These are phyloP conservation scores for Nasturtium officinale DNA, from an alignment of 345 rosid species.

Conservation along the genomic window DNA sequence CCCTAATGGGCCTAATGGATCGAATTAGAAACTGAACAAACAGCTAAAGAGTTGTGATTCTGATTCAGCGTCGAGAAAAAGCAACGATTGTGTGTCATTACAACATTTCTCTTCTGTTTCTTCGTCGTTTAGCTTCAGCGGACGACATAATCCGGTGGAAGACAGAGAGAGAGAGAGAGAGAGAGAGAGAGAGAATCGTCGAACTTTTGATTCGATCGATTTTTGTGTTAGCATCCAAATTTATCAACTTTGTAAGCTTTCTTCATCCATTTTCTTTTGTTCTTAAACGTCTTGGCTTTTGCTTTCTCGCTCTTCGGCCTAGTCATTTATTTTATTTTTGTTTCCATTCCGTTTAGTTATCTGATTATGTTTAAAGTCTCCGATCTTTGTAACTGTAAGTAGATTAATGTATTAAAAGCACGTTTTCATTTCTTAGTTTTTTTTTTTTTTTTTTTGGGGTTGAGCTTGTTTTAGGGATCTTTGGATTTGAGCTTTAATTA, in stretches of 20 bases:
- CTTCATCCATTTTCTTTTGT: not conserved
- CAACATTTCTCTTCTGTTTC: constrained; percentile 16
- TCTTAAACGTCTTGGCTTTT: constrained; percentile 4
- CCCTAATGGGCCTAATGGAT: constrained; percentile 6
- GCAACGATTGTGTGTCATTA: constrained; percentile 32
- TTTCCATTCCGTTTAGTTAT: not conserved
- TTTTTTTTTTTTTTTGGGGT: not conserved
- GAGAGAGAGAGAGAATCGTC: constrained; percentile 13
- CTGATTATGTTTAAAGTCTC: not conserved
- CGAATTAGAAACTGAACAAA: not conserved
- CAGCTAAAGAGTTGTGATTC: not conserved
- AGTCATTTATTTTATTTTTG: not conserved
- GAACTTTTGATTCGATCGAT: constrained; percentile 16
- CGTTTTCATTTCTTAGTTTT: not conserved
- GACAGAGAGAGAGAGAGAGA: not conserved
- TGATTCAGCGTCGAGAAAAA: constrained; percentile 44
- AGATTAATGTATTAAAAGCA: not conserved
- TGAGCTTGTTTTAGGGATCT: constrained; percentile 6
- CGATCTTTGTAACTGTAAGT: constrained; percentile 28
- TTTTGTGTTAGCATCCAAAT: not conserved
- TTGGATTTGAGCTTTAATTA: not conserved
- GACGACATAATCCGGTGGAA: constrained; percentile 20
- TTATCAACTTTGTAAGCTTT: constrained; percentile 32
- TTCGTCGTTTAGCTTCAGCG: constrained; percentile 38
- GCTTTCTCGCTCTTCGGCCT: constrained; percentile 15